A percentile compares a stretch with the other conserved stretches of the same genome.
Evolutionary conservation across 78 protist species (phyloP).

Genomic region (Pigoraptor vietnamica): DNA sequence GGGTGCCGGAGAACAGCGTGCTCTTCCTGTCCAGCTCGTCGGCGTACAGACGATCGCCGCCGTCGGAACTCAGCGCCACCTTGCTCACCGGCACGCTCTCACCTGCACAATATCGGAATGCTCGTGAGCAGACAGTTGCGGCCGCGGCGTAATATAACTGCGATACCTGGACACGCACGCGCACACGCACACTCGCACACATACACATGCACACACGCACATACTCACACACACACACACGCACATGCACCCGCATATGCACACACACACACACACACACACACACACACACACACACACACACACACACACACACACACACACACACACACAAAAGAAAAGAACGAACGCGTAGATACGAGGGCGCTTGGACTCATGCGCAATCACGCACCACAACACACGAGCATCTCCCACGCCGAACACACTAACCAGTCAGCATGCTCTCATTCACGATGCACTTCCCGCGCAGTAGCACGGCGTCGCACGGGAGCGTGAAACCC

Average conservation of each 20-base stretch:
- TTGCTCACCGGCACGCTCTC: slow-evolving; percentile 43
- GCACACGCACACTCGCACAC: neutral
- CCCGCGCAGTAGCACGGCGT: slow-evolving; percentile 16
- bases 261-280: neutral
- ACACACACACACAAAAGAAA: too few relatives aligned
- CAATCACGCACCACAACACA: too few relatives aligned
- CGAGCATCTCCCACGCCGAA: too few relatives aligned
- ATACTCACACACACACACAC: neutral
- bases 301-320: too few relatives aligned
- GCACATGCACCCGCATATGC: neutral
- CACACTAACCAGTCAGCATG: slow-evolving; percentile 32
- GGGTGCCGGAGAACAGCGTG: slow-evolving; percentile 2
- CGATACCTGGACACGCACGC: neutral
- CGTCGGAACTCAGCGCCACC: neutral
- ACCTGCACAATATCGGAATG: slow-evolving; percentile 2
- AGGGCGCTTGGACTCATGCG: too few relatives aligned
- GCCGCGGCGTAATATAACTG: neutral
- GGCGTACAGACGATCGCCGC: neutral
- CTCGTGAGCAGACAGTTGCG: neutral
- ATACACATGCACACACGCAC: neutral
- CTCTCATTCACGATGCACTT: slow-evolving; percentile 32
- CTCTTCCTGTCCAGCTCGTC: neutral
- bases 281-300: too few relatives aligned
- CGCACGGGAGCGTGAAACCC: slow-evolving; percentile 2
- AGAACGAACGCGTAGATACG: too few relatives aligned